phyloP scores from a whole-genome alignment of 345 rosid genomes.

The Barbarea vulgaris region DNA sequence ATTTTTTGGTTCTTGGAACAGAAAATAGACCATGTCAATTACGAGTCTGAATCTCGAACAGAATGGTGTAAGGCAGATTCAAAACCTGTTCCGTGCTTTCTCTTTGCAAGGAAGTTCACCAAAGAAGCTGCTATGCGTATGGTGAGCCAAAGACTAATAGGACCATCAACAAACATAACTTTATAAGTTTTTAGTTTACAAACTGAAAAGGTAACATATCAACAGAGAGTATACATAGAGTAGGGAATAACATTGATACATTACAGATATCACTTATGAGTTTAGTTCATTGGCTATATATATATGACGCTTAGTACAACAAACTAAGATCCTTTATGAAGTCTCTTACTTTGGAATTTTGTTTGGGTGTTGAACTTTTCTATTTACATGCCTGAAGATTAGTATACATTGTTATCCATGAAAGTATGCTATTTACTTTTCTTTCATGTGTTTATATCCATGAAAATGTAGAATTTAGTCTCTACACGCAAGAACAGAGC shows the following conservation, averaged over 20 bases:
- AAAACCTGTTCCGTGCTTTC: slow-evolving; percentile 64
- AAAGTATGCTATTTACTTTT: background rate
- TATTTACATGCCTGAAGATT: background rate
- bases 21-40: slow-evolving; percentile 70
- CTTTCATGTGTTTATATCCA: background rate
- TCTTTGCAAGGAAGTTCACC: slow-evolving; percentile 90
- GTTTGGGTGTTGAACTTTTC: background rate
- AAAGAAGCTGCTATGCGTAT: slow-evolving; percentile 88
- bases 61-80: slow-evolving; percentile 74
- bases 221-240: slow-evolving; percentile 22
- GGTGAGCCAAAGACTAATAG: slow-evolving; percentile 62
- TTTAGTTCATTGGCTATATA: background rate
- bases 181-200: slow-evolving; percentile 17
- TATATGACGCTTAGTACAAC: background rate
- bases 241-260: slow-evolving; percentile 23
- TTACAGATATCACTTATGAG: slow-evolving; percentile 16
- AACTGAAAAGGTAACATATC: background rate
- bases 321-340: background rate
- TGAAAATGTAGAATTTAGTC: background rate
- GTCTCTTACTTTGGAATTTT: background rate
- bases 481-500: background rate
- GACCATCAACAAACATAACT: slow-evolving; percentile 41
- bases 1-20: slow-evolving; percentile 22
- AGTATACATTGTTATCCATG: background rate
- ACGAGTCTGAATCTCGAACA: slow-evolving; percentile 74